Evolutionary conservation across 805 yeast genomes (phyloP).

Genomic region (Candida ovalis): DNA sequence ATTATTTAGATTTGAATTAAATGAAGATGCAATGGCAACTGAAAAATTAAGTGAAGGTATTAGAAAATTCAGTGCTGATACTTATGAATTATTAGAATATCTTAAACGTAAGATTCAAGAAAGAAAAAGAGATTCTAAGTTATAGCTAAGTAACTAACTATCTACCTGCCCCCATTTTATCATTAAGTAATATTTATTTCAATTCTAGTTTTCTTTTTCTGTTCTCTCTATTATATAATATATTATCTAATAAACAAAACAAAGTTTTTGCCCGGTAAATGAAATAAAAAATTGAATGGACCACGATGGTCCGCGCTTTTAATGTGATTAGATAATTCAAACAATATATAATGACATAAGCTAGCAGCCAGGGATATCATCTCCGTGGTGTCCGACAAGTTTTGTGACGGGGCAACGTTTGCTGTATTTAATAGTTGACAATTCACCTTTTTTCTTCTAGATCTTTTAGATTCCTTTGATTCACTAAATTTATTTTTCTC

Average conservation of each 20-base stretch:
- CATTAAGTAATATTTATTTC: neutral
- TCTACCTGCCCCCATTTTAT: neutral
- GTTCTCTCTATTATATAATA: too few species aligned
- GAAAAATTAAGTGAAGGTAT: slow-evolving; percentile 98
- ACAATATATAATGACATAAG: too few species aligned
- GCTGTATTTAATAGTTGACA: neutral
- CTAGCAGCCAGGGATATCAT: too few species aligned
- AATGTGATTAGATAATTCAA: too few species aligned
- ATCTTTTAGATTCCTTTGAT: too few species aligned
- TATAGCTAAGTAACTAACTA: slow-evolving; percentile 2
- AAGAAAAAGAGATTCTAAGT: slow-evolving; percentile 7
- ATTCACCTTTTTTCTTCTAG: neutral
- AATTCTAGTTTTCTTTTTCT: too few species aligned
- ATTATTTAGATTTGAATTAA: slow-evolving; percentile 79
- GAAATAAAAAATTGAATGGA: too few species aligned
- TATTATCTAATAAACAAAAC: too few species aligned
- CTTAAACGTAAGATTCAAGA: slow-evolving; percentile 11
- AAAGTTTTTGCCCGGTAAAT: too few species aligned
- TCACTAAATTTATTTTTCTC: neutral
- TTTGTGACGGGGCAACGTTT: neutral
- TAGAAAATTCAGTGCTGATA: slow-evolving; percentile 69
- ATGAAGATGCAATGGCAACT: slow-evolving; percentile 98
- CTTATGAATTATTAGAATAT: slow-evolving; percentile 11
- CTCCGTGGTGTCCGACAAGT: too few species aligned
- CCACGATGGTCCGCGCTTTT: too few species aligned